These are phyloP conservation scores for Smittium culicis DNA, from an alignment of 371 early-diverging fungal genomes.

Conservation along the genomic window DNA sequence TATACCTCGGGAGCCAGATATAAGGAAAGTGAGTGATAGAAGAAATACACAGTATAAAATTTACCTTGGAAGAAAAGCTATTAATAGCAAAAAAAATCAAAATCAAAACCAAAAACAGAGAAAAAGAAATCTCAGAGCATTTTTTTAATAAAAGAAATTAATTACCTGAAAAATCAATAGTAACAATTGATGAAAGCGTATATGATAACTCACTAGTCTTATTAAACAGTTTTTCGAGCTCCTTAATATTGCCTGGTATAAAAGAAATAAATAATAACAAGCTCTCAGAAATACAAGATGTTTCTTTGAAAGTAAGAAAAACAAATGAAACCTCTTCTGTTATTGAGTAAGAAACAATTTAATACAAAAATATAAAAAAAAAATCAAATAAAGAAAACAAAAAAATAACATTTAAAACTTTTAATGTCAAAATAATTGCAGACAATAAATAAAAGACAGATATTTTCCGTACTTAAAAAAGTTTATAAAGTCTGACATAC, in stretches of 20 bases:
- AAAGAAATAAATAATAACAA: too few relatives aligned
- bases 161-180: not conserved
- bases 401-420: not conserved
- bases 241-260: too few relatives aligned
- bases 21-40: too few relatives aligned
- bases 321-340: not conserved
- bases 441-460: not conserved
- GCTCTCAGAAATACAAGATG: too few relatives aligned
- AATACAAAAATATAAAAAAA: not conserved
- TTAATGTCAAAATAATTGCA: not conserved
- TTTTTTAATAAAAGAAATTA: not conserved
- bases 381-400: not conserved
- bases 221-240: not conserved
- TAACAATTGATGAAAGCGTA: not conserved
- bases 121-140: not conserved
- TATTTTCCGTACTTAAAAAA: not conserved
- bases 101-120: too few relatives aligned
- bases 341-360: not conserved
- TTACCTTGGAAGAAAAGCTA: not conserved
- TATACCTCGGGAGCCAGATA: too few relatives aligned
- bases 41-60: not conserved
- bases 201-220: not conserved
- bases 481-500: not conserved
- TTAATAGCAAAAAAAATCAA: not conserved
- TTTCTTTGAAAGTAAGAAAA: not conserved